Conservation (phyloP, 129 eudicot genomes). For the Solidago caesia region DNA sequence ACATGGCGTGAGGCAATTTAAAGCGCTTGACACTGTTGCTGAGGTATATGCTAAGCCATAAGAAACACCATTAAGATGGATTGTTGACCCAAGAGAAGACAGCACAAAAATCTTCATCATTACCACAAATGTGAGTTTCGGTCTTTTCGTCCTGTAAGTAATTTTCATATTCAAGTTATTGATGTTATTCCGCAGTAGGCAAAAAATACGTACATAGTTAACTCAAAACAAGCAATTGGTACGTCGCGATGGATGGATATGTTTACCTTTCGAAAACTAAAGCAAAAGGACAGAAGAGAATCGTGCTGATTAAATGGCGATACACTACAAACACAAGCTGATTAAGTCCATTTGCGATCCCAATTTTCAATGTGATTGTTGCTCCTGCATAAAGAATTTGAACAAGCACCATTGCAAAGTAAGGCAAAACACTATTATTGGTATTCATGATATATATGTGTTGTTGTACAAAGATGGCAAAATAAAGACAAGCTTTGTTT, state of each 20-base stretch:
- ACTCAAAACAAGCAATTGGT: neutral
- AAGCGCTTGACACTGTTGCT: slow-evolving; percentile 30
- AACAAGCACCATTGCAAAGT: slow-evolving; percentile 28
- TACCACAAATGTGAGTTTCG: slow-evolving; percentile 16
- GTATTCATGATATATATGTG: neutral
- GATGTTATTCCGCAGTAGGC: neutral
- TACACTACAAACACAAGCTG: slow-evolving; percentile 29
- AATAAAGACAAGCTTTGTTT: no score
- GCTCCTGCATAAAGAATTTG: slow-evolving; percentile 28
- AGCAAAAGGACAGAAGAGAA: slow-evolving; percentile 22
- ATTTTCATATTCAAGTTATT: neutral
- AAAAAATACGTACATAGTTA: neutral
- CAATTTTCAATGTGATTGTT: slow-evolving; percentile 23
- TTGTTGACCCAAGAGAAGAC: slow-evolving; percentile 24
- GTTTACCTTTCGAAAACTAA: slow-evolving; percentile 25
- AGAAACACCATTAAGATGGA: slow-evolving; percentile 24
- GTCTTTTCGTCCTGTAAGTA: slow-evolving; percentile 20
- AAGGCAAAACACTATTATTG: slow-evolving; percentile 4
- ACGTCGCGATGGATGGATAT: no score
- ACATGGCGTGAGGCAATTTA: slow-evolving; percentile 26
- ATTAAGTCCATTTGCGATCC: slow-evolving; percentile 22
- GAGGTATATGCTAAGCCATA: slow-evolving; percentile 27
- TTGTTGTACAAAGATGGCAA: no score
- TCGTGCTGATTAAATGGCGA: slow-evolving; percentile 26
- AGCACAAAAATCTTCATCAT: slow-evolving; percentile 24